Conservation (phyloP, 371 early-diverging fungal species). For the Funneliformis caledonium region DNA sequence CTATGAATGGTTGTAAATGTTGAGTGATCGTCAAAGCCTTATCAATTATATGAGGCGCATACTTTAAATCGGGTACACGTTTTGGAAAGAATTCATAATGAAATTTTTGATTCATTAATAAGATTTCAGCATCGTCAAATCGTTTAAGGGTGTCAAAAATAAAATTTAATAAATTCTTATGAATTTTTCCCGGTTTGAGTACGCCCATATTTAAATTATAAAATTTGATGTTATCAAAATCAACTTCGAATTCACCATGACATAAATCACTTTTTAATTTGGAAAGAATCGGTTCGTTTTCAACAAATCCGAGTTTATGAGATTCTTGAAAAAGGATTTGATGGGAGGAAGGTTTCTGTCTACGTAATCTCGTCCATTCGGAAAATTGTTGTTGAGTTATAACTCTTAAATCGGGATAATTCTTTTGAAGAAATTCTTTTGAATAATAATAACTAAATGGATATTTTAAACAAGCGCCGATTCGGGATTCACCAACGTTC, state of each 20-base stretch:
- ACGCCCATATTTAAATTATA: not conserved
- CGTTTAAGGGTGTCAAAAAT: not conserved
- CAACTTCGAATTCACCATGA: not conserved
- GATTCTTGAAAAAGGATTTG: not conserved
- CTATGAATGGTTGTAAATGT: constrained; percentile 28
- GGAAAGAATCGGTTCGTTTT: not conserved
- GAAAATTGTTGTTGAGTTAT: constrained; percentile 27
- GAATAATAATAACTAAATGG: constrained; percentile 37
- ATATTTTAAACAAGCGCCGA: constrained; percentile 17
- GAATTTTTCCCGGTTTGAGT: not conserved
- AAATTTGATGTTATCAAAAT: not conserved
- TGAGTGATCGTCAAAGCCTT: not conserved
- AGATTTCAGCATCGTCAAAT: constrained; percentile 14
- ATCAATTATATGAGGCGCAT: constrained; percentile 9
- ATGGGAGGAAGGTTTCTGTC: not conserved
- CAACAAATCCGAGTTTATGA: not conserved
- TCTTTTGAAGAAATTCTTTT: not conserved
- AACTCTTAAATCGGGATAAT: not conserved
- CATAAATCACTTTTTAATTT: not conserved
- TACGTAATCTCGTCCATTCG: constrained; percentile 19
- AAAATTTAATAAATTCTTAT: not conserved
- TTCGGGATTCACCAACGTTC: constrained; percentile 15
- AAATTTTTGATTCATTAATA: not conserved
- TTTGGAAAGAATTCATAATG: not conserved
- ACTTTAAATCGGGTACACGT: not conserved